phyloP scores from a whole-genome alignment of 2,329 filamentous ascomycete genomes.

The Xylaria sp. region DNA sequence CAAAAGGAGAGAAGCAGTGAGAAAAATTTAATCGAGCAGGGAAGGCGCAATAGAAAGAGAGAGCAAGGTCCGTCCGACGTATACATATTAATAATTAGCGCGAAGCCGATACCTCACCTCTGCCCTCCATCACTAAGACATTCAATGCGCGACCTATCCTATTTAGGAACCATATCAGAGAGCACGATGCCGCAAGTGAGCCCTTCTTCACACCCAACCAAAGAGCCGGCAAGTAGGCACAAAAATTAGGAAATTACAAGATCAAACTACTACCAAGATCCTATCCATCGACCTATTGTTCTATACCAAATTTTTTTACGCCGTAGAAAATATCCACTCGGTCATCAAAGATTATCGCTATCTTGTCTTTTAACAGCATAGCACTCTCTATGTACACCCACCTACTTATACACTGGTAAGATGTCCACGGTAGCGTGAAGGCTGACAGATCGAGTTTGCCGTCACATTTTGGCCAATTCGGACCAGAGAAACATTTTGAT shows the following conservation, averaged over 20 bases:
- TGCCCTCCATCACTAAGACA: neutral
- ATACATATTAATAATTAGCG: conserved; percentile 18
- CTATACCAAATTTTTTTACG: neutral
- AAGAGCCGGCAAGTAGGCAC: conserved; percentile 17
- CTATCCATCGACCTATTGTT: neutral
- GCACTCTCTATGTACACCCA: too few relatives aligned
- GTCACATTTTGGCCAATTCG: too few relatives aligned
- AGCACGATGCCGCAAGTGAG: neutral
- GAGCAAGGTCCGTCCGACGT: conserved; percentile 25
- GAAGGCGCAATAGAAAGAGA: neutral
- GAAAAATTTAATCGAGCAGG: conserved; percentile 31
- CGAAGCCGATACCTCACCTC: neutral
- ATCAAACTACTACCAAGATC: conserved; percentile 1
- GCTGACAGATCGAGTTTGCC: too few relatives aligned
- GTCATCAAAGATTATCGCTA: neutral
- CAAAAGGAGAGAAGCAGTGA: conserved; percentile 23
- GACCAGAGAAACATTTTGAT: neutral
- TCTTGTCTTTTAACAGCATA: too few relatives aligned
- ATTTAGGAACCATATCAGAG: conserved; percentile 14
- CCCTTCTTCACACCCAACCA: neutral
- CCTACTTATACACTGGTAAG: too few relatives aligned
- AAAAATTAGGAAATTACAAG: conserved; percentile 23
- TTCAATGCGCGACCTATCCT: conserved; percentile 12
- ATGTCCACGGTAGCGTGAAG: too few relatives aligned
- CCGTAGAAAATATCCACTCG: conserved; percentile 2